phyloP scores from a whole-genome alignment of 371 early-diverging fungal genomes.

The Syncephalastrum contaminatum region DNA sequence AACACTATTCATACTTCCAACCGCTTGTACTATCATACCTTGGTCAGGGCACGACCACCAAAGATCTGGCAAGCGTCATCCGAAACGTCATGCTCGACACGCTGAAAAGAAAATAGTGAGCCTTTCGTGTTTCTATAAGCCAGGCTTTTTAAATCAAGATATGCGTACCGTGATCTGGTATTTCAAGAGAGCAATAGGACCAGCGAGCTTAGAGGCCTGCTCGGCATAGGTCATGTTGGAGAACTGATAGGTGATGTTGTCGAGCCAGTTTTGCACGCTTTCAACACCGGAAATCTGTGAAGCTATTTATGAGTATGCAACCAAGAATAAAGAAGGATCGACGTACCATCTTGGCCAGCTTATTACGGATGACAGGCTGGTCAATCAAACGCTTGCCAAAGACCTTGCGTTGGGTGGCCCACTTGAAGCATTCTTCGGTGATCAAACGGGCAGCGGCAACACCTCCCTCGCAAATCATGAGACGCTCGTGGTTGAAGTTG shows the following conservation, averaged over 20 bases:
- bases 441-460: conserved; percentile 51
- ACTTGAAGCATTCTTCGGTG: conserved; percentile 22
- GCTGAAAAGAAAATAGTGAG: conserved; percentile 22
- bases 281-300: conserved; percentile 44
- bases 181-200: conserved; percentile 56
- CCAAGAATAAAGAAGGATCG: too few species aligned
- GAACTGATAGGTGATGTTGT: conserved; percentile 55
- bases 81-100: conserved; percentile 42
- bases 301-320: conserved; percentile 63
- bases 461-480: conserved; percentile 13
- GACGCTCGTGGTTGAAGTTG: conserved; percentile 77
- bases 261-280: conserved; percentile 47
- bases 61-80: conserved; percentile 59
- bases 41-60: conserved; percentile 57
- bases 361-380: conserved; percentile 70
- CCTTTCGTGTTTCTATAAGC: too few species aligned
- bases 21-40: too few species aligned
- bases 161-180: conserved; percentile 15
- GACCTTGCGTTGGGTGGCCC: conserved; percentile 60
- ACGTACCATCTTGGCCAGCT: conserved; percentile 56
- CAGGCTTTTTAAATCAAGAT: conserved; percentile 41
- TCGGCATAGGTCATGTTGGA: conserved; percentile 45
- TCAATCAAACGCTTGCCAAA: conserved; percentile 81
- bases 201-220: conserved; percentile 44
- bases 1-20: conserved; percentile 8